phyloP scores from a whole-genome alignment of 179 eudicot genomes.

The Gypsophila paniculata region DNA sequence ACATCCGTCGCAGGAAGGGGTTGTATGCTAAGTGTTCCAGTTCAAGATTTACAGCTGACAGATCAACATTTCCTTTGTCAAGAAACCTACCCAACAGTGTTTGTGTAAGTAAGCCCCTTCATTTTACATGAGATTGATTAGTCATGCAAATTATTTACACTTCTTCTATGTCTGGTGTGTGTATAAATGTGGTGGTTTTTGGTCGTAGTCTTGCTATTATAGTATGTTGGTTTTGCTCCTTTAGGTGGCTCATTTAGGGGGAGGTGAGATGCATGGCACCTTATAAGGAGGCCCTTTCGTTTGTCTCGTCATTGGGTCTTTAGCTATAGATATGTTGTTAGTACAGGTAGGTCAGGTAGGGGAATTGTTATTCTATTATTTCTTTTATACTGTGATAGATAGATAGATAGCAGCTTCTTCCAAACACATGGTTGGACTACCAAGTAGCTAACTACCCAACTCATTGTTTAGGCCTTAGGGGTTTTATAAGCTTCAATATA shows the following conservation, averaged over 20 bases:
- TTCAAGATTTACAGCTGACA: conserved; percentile 46
- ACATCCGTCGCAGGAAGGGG: conserved; percentile 37
- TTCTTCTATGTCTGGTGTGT: background rate
- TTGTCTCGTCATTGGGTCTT: background rate
- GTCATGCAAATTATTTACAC: background rate
- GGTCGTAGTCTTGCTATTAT: background rate
- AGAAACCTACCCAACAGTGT: conserved; percentile 29
- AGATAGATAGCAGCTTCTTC: too few species aligned
- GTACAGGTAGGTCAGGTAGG: too few species aligned
- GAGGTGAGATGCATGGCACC: background rate
- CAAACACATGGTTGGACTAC: background rate
- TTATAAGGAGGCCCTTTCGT: background rate
- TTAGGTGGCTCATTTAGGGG: background rate
- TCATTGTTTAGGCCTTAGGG: background rate
- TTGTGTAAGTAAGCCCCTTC: conserved; percentile 48
- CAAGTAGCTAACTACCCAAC: background rate
- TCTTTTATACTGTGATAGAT: too few species aligned
- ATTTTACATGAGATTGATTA: conserved; percentile 10
- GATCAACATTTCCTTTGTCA: conserved; percentile 42
- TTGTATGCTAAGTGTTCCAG: conserved; percentile 32
- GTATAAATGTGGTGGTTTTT: too few species aligned
- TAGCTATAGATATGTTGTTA: too few species aligned
- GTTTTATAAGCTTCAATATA: too few species aligned
- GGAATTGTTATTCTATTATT: too few species aligned
- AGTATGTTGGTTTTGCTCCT: background rate